These are phyloP conservation scores for Populus ilicifolia DNA, from an alignment of 345 rosid genomes.

Conservation along the genomic window DNA sequence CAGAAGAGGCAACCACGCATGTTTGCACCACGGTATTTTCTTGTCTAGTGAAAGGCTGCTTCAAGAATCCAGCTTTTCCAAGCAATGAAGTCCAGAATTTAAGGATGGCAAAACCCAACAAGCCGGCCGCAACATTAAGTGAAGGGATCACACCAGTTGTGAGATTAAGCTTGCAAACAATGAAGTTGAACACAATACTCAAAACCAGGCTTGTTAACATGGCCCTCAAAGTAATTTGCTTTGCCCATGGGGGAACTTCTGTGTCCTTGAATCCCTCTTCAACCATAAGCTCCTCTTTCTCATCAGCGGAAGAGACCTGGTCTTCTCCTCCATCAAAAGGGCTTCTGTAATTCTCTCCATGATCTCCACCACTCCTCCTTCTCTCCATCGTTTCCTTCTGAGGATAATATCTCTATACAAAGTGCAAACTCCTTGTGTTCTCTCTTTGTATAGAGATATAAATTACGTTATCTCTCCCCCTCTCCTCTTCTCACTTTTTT, in stretches of 20 bases:
- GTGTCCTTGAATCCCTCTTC: constrained; percentile 42
- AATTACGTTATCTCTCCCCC: no score
- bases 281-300: not conserved
- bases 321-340: not conserved
- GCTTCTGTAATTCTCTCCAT: not conserved
- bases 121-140: constrained; percentile 60
- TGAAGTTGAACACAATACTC: constrained; percentile 58
- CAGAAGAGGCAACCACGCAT: constrained; percentile 85
- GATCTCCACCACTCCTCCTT: not conserved
- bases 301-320: constrained; percentile 3
- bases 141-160: constrained; percentile 71
- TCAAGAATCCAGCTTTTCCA: constrained; percentile 42
- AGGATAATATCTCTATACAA: no score
- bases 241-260: constrained; percentile 46
- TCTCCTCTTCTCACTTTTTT: no score
- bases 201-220: constrained; percentile 41
- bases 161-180: constrained; percentile 65
- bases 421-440: no score
- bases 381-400: no score
- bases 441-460: no score
- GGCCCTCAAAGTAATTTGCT: constrained; percentile 51
- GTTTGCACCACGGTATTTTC: constrained; percentile 88
- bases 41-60: constrained; percentile 79
- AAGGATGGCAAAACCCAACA: constrained; percentile 50
- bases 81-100: constrained; percentile 44